Evolutionary conservation across 257 asterid species (phyloP).

Genomic region (Craterostigma plantagineum): DNA sequence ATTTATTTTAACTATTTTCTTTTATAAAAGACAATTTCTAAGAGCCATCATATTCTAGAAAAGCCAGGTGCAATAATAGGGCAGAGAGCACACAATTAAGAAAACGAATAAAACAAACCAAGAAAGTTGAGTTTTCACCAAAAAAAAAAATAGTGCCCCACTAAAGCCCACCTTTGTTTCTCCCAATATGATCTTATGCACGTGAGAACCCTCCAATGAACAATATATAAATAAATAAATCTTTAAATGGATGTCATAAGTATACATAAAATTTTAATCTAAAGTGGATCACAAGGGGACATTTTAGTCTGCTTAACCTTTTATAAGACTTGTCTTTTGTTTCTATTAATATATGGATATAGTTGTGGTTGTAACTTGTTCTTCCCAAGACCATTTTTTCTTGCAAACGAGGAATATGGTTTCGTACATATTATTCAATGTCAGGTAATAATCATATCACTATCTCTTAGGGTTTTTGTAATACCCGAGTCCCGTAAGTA

Average conservation of each 20-base stretch:
- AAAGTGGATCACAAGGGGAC: too few relatives aligned
- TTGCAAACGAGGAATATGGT: too few relatives aligned
- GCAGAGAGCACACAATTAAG: conserved; percentile 3
- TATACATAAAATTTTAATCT: conserved; percentile 11
- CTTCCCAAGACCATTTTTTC: too few relatives aligned
- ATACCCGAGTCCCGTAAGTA: too few relatives aligned
- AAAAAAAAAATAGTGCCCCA: conserved; percentile 19
- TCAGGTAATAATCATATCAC: conserved; percentile 9
- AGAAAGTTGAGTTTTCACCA: conserved; percentile 10
- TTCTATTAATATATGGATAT: too few relatives aligned
- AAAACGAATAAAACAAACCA: background rate
- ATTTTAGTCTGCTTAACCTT: too few relatives aligned
- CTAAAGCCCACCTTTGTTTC: background rate
- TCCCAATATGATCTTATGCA: conserved; percentile 19
- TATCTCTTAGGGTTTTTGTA: too few relatives aligned
- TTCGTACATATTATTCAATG: conserved; percentile 11
- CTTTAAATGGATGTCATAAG: conserved; percentile 36
- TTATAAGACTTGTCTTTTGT: too few relatives aligned
- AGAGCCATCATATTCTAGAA: conserved; percentile 33
- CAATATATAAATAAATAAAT: conserved; percentile 15
- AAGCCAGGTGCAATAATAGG: conserved; percentile 21
- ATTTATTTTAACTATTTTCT: conserved; percentile 6
- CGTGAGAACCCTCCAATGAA: conserved; percentile 25
- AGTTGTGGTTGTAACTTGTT: too few relatives aligned
- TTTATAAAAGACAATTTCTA: conserved; percentile 46